Percentiles rank a stretch among this genome's conserved stretches.
Evolutionary conservation across 2,329 filamentous ascomycete species (phyloP).

Genomic region (Metarhizium rileyi): DNA sequence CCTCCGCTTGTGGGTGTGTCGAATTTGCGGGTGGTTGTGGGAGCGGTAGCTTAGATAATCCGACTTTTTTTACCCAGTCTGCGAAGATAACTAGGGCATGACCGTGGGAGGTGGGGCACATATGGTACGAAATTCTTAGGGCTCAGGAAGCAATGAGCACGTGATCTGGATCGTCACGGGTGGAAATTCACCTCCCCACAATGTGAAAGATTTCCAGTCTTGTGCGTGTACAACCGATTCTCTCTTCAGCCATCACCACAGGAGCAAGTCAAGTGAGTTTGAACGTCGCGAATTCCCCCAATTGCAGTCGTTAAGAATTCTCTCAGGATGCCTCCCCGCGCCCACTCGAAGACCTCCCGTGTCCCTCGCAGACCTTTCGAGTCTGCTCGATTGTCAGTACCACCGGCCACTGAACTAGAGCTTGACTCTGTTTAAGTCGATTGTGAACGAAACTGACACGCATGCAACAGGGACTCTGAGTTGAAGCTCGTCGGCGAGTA

Average conservation of each 20-base stretch:
- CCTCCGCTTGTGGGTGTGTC: conserved; percentile 21
- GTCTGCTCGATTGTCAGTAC: conserved; percentile 99
- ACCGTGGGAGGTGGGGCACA: conserved; percentile 10
- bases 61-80: conserved; percentile 18
- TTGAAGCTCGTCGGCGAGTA: conserved; percentile 99
- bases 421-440: conserved; percentile 96
- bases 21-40: conserved; percentile 31
- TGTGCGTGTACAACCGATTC: conserved; percentile 20
- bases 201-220: conserved; percentile 19
- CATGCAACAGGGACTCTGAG: conserved; percentile 79
- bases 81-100: conserved; percentile 22
- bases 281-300: conserved; percentile 6
- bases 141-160: conserved; percentile 17
- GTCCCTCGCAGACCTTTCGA: conserved; percentile 97
- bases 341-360: conserved; percentile 99
- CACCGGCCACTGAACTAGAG: conserved; percentile 95
- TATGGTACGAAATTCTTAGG: conserved; percentile 19
- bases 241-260: conserved; percentile 25
- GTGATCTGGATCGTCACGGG: conserved; percentile 13
- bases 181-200: conserved; percentile 25
- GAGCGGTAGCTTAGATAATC: conserved; percentile 28
- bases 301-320: conserved; percentile 17
- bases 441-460: conserved; percentile 64
- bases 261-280: conserved; percentile 32
- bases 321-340: conserved; percentile 36